Base-by-base conservation (phyloP, 176 grass and related monocot species). In the Saccharum spontaneum region DNA sequence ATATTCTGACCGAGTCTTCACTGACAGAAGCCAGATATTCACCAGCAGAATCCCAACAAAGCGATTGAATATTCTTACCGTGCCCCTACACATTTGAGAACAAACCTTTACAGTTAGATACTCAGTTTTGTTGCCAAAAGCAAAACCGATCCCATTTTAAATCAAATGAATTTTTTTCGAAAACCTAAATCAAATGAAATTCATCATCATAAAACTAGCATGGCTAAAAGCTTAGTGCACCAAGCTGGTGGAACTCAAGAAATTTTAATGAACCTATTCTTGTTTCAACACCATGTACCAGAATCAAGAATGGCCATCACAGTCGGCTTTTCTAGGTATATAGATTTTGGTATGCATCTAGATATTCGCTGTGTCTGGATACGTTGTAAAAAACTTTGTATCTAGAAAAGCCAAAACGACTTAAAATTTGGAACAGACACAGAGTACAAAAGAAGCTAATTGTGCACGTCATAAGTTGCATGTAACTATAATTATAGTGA, bases 11-110 rank as follows among this genome's bases (percentile, higher is more conserved):
- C 11, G 81, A 89, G 48, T 98, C 91, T 89, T 98, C 96, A 78
- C 96, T 98, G 67, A 98, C 96, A 33, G 96, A 98, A 39, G 91
- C 93, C 36, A 98, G 81, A 87, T 89, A 88, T 26, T 98, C 93
- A 77, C 96, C 96, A 8, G 86, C 66, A 61, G 93, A 81, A 76
- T 98, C 91, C 96, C 96, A 98, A 78, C 93, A 98, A 72, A 98
- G 81, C 5, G 96, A 98, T 23, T 80, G 66, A 82, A 98, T 91
- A 81, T 67, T 80, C 78, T 98, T 92, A 2, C 60, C 81, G 84
- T 98, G 96, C 81, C 96, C 96, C 96, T 98, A 59, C 34, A 94
- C 17, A 92, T 68, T 33, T 78, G 24, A 11, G 2, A 84, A 71
- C 9, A 59, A 46, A 85, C 49, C 22, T 69, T 87, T 20, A 74